Conservation (phyloP, 192 early-diverging fungal species). For the Coemansia aciculifera region DNA sequence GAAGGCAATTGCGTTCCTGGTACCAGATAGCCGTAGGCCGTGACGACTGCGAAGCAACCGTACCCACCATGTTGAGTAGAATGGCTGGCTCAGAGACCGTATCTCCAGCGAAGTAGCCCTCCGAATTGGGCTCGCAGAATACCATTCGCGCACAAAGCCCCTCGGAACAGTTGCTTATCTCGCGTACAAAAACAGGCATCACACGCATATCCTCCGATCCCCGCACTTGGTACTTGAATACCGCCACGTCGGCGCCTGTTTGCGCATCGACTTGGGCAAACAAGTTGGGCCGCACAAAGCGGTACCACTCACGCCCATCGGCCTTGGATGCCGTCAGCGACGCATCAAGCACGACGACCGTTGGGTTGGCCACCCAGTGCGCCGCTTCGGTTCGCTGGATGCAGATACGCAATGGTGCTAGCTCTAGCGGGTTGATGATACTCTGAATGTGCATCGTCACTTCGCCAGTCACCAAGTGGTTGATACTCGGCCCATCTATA, state of each 20-base stretch:
- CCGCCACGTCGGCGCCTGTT: constrained; percentile 15
- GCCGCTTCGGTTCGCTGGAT: constrained; percentile 17
- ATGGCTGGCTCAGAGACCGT: constrained; percentile 24
- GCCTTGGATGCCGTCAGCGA: constrained; percentile 26
- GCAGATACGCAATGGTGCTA: constrained; percentile 49
- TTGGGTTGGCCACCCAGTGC: constrained; percentile 46
- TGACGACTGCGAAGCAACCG: constrained; percentile 32
- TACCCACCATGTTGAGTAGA: constrained; percentile 34
- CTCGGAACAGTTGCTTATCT: not conserved
- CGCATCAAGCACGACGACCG: constrained; percentile 39
- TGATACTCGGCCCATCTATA: not conserved
- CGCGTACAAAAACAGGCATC: constrained; percentile 20
- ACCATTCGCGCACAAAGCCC: constrained; percentile 24
- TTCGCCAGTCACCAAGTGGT: constrained; percentile 35
- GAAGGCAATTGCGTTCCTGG: constrained; percentile 36
- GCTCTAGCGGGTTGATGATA: constrained; percentile 38
- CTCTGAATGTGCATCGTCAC: constrained; percentile 30
- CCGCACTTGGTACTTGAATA: constrained; percentile 44
- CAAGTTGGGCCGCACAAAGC: constrained; percentile 52
- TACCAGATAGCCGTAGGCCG: constrained; percentile 49
- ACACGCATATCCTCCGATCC: constrained; percentile 4
- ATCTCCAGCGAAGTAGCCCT: constrained; percentile 25
- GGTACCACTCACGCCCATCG: constrained; percentile 47
- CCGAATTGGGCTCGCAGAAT: constrained; percentile 34
- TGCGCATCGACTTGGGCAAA: constrained; percentile 33